These are phyloP conservation scores for Boletus coccyginus DNA, from an alignment of 768 basidiomycete genomes.

Conservation along the genomic window DNA sequence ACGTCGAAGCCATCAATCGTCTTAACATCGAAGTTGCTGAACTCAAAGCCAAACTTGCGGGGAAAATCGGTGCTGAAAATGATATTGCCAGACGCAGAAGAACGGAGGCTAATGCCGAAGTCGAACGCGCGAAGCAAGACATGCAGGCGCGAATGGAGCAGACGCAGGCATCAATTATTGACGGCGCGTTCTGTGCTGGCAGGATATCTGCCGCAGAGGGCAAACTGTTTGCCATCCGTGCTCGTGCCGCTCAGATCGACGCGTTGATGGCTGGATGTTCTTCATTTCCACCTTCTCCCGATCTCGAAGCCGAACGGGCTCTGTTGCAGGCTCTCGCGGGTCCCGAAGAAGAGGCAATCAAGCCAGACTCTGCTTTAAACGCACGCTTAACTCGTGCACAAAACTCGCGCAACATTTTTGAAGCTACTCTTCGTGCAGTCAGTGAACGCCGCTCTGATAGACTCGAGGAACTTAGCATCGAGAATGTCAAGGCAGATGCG, in stretches of 20 bases:
- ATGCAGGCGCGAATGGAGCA: constrained; percentile 70
- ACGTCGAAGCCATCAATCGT: constrained; percentile 90
- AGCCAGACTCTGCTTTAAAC: constrained; percentile 55
- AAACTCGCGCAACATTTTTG: constrained; percentile 79
- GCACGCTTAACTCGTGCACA: constrained; percentile 61
- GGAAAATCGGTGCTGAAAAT: constrained; percentile 59
- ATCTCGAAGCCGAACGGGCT: constrained; percentile 70
- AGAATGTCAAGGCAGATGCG: constrained; percentile 71
- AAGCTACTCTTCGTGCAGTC: constrained; percentile 80
- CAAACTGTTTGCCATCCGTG: constrained; percentile 62
- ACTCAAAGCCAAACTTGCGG: constrained; percentile 82
- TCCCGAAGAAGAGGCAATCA: constrained; percentile 68
- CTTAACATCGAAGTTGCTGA: constrained; percentile 81
- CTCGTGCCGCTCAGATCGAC: constrained; percentile 59
- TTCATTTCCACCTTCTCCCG: constrained; percentile 42
- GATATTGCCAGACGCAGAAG: constrained; percentile 66
- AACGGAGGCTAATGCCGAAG: constrained; percentile 68
- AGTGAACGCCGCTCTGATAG: constrained; percentile 77
- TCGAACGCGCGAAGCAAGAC: constrained; percentile 71
- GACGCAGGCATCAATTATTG: constrained; percentile 64
- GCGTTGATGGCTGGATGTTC: constrained; percentile 35
- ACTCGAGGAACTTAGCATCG: constrained; percentile 65
- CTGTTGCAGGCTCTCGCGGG: constrained; percentile 63
- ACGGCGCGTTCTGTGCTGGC: constrained; percentile 73
- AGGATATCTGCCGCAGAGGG: constrained; percentile 67